Percentiles rank a stretch among this genome's conserved stretches.
Conservation (phyloP, 2,329 filamentous ascomycete genomes). For the Xylaria hypoxylon region DNA sequence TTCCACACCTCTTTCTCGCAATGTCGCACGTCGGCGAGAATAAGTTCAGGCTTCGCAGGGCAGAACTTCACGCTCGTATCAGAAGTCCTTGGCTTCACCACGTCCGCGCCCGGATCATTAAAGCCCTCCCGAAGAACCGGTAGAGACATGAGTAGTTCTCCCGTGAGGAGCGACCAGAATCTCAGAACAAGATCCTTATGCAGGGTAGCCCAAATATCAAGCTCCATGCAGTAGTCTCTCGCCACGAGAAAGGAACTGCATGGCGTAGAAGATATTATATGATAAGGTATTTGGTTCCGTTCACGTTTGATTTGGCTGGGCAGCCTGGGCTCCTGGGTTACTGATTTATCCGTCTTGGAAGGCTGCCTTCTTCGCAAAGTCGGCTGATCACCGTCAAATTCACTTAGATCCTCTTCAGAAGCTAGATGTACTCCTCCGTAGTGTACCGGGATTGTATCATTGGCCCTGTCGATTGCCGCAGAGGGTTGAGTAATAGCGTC, state of each 20-base stretch:
- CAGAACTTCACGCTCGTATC: neutral
- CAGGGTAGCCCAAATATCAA: neutral
- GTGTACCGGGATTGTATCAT: no score
- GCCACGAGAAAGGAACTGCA: neutral
- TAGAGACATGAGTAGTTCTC: neutral
- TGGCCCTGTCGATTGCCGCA: no score
- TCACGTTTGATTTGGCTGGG: neutral
- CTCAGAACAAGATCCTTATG: slow-evolving; percentile 11
- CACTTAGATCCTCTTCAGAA: neutral
- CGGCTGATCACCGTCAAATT: neutral
- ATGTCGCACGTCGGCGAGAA: neutral
- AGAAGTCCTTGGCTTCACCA: no score
- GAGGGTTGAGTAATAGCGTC: neutral
- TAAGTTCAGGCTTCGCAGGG: neutral
- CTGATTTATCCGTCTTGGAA: neutral
- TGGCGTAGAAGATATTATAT: slow-evolving; percentile 1
- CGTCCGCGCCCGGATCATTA: neutral
- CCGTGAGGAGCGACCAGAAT: slow-evolving; percentile 2
- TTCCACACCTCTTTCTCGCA: neutral
- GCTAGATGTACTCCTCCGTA: neutral
- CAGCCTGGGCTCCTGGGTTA: no score
- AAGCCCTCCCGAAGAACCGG: neutral
- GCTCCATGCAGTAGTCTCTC: neutral
- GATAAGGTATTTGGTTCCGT: neutral
- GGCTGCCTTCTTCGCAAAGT: neutral